Evolutionary conservation across 2,329 filamentous ascomycete genomes (phyloP).

Genomic region (Aureobasidium leucospermi): DNA sequence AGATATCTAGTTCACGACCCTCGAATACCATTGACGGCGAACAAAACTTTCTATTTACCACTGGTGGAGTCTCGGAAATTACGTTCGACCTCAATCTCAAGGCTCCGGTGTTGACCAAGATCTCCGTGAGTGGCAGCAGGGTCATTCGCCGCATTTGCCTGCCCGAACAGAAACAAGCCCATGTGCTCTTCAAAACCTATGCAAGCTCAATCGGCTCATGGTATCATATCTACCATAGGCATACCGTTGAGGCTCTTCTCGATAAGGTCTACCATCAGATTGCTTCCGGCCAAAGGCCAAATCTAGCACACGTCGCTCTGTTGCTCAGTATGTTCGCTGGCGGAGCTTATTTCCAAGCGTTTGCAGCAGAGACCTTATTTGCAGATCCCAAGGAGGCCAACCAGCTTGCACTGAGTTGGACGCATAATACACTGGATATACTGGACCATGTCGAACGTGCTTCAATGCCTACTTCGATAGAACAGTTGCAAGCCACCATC

Average conservation of each 20-base stretch:
- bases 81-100: background rate
- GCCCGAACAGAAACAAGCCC: slow-evolving; percentile 17
- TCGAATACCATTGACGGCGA: background rate
- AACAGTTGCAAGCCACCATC: slow-evolving; percentile 23
- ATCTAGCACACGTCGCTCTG: slow-evolving; percentile 11
- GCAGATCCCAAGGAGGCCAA: background rate
- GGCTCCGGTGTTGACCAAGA: background rate
- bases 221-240: slow-evolving; percentile 23
- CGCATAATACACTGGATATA: slow-evolving; percentile 14
- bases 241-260: slow-evolving; percentile 16
- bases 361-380: slow-evolving; percentile 10
- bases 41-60: background rate
- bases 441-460: slow-evolving; percentile 15
- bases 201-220: slow-evolving; percentile 19
- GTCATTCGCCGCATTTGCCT: slow-evolving; percentile 15
- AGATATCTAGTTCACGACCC: background rate
- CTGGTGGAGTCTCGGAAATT: background rate
- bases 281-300: background rate
- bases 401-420: slow-evolving; percentile 15
- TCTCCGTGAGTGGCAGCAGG: background rate
- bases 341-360: slow-evolving; percentile 15
- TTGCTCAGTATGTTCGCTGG: slow-evolving; percentile 16
- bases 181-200: slow-evolving; percentile 18
- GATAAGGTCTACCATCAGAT: slow-evolving; percentile 18
- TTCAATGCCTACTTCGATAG: slow-evolving; percentile 15